Base-by-base conservation (phyloP, 352 stramenopile species). In the Phytophthora tentaculata region DNA sequence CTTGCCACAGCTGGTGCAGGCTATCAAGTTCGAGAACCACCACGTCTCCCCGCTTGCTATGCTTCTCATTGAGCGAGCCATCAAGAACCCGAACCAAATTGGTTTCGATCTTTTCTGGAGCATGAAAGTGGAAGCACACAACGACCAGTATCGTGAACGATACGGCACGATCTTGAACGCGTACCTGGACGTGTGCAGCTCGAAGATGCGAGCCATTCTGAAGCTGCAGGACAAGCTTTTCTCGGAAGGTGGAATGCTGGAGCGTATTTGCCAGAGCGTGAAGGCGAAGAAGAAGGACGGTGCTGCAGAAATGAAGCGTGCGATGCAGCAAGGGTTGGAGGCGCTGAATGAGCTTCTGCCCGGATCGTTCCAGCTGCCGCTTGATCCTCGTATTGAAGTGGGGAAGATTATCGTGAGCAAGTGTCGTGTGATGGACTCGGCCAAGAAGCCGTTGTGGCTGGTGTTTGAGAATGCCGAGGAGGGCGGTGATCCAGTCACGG, bases 191-290 rank as follows among this genome's bases (percentile, higher is more conserved):
- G 88, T 92, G 50, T 92, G 80, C 72, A 98, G 77, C 58, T 90
- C 82, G 51, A 98, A 97, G 73, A 97, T 97, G 90, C 92, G 88
- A 32, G 82, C 92, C 0, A 96, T 98, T 71, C 74, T 95, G 3
- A 96, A 97, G 75, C 80, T 98, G 5, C 89, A 97, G 63, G 78
- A 97, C 73, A 92, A 88, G 64, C 69, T 94, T 37, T 96, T 95
- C 50, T 83, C 83, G 22, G 86, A 86, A 12, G 81, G 85, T 16
- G 89, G 84, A 19, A 94, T 83, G 78, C 92, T 87, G 43, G 88
- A 93, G 54, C 79, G 84, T 26, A 94, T 96, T 64, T 96, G 88
- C 51, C 84, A 94, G 52, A 86, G 76, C 7, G 84, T 96, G 24
- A 96, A 94, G 73, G 73, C 71, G n/a, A 96, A 94, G 80, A 91